Evolutionary conservation across 2,329 filamentous ascomycete genomes (phyloP).

Genomic region (Biscogniauxia sp.): DNA sequence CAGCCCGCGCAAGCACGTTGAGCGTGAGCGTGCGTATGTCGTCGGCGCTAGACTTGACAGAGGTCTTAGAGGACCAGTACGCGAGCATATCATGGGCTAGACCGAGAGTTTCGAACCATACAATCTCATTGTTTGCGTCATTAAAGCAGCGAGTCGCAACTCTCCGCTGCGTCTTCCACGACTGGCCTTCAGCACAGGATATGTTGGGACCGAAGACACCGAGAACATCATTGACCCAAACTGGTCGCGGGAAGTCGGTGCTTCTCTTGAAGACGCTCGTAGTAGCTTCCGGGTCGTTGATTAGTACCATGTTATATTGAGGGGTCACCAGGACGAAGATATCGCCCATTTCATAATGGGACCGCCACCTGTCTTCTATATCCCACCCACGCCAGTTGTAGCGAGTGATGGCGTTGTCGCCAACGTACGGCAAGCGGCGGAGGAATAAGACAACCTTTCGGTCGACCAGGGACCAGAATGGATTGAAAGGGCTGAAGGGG

Average conservation of each 20-base stretch:
- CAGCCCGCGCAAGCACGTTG: constrained; percentile 28
- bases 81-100: constrained; percentile 27
- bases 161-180: constrained; percentile 25
- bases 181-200: constrained; percentile 14
- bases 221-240: constrained; percentile 12
- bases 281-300: constrained; percentile 15
- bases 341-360: constrained; percentile 22
- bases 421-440: constrained; percentile 20
- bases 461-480: constrained; percentile 31
- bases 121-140: constrained; percentile 28
- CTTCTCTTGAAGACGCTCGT: constrained; percentile 12
- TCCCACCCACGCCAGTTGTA: constrained; percentile 26
- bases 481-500: constrained; percentile 31
- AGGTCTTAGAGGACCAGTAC: constrained; percentile 25
- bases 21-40: constrained; percentile 29
- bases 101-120: constrained; percentile 27
- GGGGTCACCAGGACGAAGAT: constrained; percentile 19
- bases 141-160: constrained; percentile 28
- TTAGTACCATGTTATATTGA: constrained; percentile 16
- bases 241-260: constrained; percentile 17
- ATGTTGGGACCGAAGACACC: constrained; percentile 23
- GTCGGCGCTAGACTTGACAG: constrained; percentile 20
- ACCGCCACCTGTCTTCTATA: constrained; percentile 16
- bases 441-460: constrained; percentile 21
- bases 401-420: constrained; percentile 26